Evolutionary conservation across 805 yeast species (phyloP), one percentile per base, ranked within the genome.

Genomic region (Diddensiella caesifluorescens): DNA sequence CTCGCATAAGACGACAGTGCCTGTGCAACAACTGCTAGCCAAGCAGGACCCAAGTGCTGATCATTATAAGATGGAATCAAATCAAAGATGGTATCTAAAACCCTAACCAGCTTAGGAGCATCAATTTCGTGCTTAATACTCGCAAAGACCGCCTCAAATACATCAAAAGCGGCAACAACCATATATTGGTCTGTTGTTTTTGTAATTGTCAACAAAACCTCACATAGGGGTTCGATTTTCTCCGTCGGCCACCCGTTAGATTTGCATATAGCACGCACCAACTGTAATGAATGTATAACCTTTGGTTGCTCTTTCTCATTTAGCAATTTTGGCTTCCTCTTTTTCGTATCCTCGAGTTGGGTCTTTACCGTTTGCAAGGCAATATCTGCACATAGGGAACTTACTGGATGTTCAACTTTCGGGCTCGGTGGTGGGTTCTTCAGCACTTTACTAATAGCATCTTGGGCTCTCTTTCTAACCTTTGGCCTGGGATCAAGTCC

Each of bases 1-100:
- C 60, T 61, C 4, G 83, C 63, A 50, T 74, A 78, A 0, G 82
- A 67, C 2, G 73, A 63, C 35, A 75, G 66, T 35, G 90, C 95
- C 55, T 87, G 88, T 5, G 96, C 92, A 34, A 90, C 75, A 16
- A 89, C 95, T 1, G 97, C 95, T 31, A 88, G 73, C 98, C 98
- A 92, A 9, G 96, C 76, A 10, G 95, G 95, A 2, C 90, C 87
- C 51, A 92, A 71, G 60, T 87, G 89, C 22, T 81, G 71, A 57
- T 92, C 97, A 52, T 80, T 83, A 18, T 75, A 60, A 1, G 95
- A 72, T 3, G 98, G 98, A 51, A 79, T 80, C 56, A 89, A 70
- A 47, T 83, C 83, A 52, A 85, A 75, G 33, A 92, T 77, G 34
- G 84, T 74, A 52, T 82, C 77, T 45, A 87, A 65, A 7, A 87